Conservation (phyloP, 2,329 filamentous ascomycete species). For the Arthrobotrys iridis region DNA sequence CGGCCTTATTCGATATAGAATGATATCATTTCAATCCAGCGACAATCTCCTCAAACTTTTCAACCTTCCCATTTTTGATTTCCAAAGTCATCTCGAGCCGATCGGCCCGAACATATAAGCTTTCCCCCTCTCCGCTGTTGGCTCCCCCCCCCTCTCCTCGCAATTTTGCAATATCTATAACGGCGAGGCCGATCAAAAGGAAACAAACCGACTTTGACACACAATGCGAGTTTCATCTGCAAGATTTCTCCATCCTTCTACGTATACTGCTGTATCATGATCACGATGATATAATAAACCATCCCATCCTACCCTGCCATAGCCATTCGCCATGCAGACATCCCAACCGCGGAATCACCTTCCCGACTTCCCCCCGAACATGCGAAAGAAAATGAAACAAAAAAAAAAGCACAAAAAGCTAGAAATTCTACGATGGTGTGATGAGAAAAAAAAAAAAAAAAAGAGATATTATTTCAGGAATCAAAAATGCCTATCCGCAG, state of each 20-base stretch:
- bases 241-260: neutral
- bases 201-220: neutral
- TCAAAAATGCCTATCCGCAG: neutral
- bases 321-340: neutral
- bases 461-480: too few species aligned
- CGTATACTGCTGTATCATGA: conserved; percentile 3
- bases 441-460: too few species aligned
- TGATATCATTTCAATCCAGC: neutral
- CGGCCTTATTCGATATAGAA: too few species aligned
- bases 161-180: neutral
- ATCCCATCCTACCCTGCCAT: neutral
- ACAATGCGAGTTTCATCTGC: neutral
- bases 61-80: neutral
- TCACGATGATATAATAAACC: conserved; percentile 12
- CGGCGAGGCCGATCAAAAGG: neutral
- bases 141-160: too few species aligned
- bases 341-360: neutral
- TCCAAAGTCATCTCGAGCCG: conserved; percentile 4
- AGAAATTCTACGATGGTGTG: neutral
- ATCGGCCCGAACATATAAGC: conserved; percentile 18
- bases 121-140: too few species aligned
- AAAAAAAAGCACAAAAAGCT: neutral
- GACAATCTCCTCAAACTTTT: neutral
- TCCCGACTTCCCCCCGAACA: conserved; percentile 10
- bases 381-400: neutral